Evolutionary conservation across 768 basidiomycete genomes (phyloP).

Genomic region (Boletellus sp.): DNA sequence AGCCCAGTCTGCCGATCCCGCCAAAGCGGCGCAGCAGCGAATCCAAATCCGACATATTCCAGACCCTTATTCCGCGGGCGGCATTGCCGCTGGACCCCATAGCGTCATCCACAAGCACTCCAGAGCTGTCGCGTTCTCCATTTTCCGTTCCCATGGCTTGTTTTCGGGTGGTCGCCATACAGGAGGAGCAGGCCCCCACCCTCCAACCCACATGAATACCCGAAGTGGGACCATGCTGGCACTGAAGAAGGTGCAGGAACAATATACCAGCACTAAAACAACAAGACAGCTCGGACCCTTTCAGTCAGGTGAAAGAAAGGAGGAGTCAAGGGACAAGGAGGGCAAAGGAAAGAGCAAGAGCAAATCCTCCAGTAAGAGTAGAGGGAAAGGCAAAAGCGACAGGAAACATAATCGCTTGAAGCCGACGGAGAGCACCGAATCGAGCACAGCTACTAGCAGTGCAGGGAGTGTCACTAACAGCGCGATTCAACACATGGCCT

Average conservation of each 20-base stretch:
- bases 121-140: constrained; percentile 72
- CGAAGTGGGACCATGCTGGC: constrained; percentile 56
- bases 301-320: constrained; percentile 9
- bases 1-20: constrained; percentile 43
- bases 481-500: constrained; percentile 4
- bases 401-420: constrained; percentile 25
- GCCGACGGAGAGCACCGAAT: constrained; percentile 32
- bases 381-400: constrained; percentile 26
- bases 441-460: constrained; percentile 30
- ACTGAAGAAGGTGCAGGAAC: constrained; percentile 71
- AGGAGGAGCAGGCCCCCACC: constrained; percentile 5
- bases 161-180: constrained; percentile 16
- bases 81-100: constrained; percentile 50
- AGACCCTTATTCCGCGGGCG: constrained; percentile 43
- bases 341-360: constrained; percentile 15
- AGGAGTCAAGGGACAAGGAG: constrained; percentile 22
- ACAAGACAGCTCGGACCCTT: constrained; percentile 45
- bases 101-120: constrained; percentile 81
- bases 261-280: constrained; percentile 72
- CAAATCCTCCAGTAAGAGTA: constrained; percentile 29
- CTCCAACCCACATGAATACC: constrained; percentile 26
- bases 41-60: constrained; percentile 56
- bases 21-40: constrained; percentile 65
- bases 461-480: constrained; percentile 22
- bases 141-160: constrained; percentile 58